These are phyloP conservation scores for Colletotrichum acutatum DNA, from an alignment of 2,329 filamentous ascomycete genomes.

Conservation along the genomic window DNA sequence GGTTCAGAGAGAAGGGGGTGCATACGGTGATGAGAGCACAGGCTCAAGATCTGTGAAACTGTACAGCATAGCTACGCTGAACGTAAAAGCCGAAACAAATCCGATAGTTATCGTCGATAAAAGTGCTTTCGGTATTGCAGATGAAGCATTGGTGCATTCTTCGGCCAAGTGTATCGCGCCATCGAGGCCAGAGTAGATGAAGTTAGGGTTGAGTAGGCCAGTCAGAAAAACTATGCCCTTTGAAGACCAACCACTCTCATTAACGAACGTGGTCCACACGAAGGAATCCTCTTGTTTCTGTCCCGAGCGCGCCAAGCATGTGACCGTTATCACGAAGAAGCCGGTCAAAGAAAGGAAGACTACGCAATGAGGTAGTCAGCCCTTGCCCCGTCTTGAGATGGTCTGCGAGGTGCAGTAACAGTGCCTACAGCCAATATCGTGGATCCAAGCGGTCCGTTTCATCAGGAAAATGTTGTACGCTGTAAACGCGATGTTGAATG, in stretches of 20 bases:
- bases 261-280: constrained; percentile 45
- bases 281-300: constrained; percentile 29
- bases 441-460: constrained; percentile 21
- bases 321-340: constrained; percentile 45
- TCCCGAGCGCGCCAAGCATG: constrained; percentile 40
- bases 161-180: constrained; percentile 51
- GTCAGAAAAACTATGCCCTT: constrained; percentile 49
- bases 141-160: constrained; percentile 45
- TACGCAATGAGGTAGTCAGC: not conserved
- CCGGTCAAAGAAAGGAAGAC: constrained; percentile 13
- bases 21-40: constrained; percentile 22
- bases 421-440: constrained; percentile 16
- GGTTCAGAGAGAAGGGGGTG: no score
- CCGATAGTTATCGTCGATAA: constrained; percentile 46
- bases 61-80: constrained; percentile 44
- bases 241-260: constrained; percentile 43
- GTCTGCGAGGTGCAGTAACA: not conserved
- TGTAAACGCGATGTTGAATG: constrained; percentile 11
- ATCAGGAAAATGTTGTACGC: constrained; percentile 23
- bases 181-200: constrained; percentile 50
- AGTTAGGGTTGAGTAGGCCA: constrained; percentile 50
- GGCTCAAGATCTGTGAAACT: constrained; percentile 38
- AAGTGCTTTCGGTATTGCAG: constrained; percentile 46
- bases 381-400: not conserved
- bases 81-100: constrained; percentile 45